Evolutionary conservation across 1,139 yeast species (phyloP).

Genomic region (Sugiyamaella paludigena): DNA sequence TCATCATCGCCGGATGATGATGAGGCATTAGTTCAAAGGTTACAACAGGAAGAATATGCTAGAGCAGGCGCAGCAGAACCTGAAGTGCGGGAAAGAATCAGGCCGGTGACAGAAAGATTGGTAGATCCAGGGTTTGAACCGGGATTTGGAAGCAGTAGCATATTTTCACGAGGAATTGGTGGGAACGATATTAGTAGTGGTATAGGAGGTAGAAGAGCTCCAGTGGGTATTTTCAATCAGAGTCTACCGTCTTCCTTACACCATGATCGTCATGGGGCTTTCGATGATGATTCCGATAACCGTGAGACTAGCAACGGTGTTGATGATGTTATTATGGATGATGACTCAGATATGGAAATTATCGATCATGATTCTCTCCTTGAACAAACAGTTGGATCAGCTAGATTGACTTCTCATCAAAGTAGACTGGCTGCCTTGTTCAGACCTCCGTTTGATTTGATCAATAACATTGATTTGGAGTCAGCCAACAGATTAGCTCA

Average conservation of each 20-base stretch:
- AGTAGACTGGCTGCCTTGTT: constrained; percentile 74
- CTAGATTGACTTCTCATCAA: constrained; percentile 56
- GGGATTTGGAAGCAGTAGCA: constrained; percentile 6
- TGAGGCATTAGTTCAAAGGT: constrained; percentile 11
- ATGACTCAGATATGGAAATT: constrained; percentile 21
- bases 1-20: constrained; percentile 9
- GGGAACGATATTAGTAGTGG: constrained; percentile 8
- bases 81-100: constrained; percentile 74
- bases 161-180: constrained; percentile 9
- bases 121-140: constrained; percentile 45
- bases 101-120: constrained; percentile 77
- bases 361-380: constrained; percentile 29
- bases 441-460: constrained; percentile 91
- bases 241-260: constrained; percentile 8
- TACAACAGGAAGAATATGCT: constrained; percentile 14
- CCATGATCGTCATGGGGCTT: constrained; percentile 1
- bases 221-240: constrained; percentile 50
- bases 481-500: constrained; percentile 69
- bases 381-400: constrained; percentile 25
- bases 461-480: constrained; percentile 63
- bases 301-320: constrained; percentile 20
- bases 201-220: constrained; percentile 4
- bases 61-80: constrained; percentile 45
- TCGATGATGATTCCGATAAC: constrained; percentile 51
- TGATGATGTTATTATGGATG: constrained; percentile 25